These are phyloP conservation scores for Trypanosoma congolense DNA, from an alignment of 208 protist genomes.

Conservation along the genomic window DNA sequence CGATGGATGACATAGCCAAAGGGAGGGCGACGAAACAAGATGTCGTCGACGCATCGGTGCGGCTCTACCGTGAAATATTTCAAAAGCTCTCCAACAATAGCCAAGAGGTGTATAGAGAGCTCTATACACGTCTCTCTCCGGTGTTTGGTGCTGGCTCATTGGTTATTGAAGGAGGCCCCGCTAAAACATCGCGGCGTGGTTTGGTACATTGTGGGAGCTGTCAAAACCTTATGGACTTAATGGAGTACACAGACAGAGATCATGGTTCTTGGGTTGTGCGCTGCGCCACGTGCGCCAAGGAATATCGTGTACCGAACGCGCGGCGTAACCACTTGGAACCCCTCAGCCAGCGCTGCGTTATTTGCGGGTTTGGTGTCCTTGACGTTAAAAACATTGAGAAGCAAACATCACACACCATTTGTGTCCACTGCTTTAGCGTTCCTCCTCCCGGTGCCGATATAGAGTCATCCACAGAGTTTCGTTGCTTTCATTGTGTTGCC, in stretches of 20 bases:
- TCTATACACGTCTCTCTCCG: conserved; percentile 41
- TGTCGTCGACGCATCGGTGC: conserved; percentile 73
- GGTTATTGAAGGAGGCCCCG: neutral
- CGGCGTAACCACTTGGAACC: conserved; percentile 39
- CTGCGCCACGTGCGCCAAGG: conserved; percentile 37
- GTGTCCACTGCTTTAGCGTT: conserved; percentile 70
- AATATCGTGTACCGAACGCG: conserved; percentile 55
- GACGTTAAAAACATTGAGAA: conserved; percentile 63
- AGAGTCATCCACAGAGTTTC: conserved; percentile 45
- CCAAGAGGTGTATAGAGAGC: conserved; percentile 43
- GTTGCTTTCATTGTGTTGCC: conserved; percentile 82
- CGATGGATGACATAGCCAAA: conserved; percentile 82
- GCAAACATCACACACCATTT: conserved; percentile 68
- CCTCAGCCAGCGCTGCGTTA: conserved; percentile 39
- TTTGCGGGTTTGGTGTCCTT: conserved; percentile 68
- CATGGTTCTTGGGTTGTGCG: conserved; percentile 38
- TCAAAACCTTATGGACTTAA: conserved; percentile 42
- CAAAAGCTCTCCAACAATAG: conserved; percentile 38
- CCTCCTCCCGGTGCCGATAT: conserved; percentile 38
- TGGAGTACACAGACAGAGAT: conserved; percentile 47
- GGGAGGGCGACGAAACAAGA: conserved; percentile 72
- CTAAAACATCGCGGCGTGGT: conserved; percentile 20
- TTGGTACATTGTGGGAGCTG: conserved; percentile 54
- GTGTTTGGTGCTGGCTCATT: neutral
- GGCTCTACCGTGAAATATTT: conserved; percentile 79